Evolutionary conservation across 495 filamentous ascomycete genomes (phyloP).

Genomic region (Poronia punctata): DNA sequence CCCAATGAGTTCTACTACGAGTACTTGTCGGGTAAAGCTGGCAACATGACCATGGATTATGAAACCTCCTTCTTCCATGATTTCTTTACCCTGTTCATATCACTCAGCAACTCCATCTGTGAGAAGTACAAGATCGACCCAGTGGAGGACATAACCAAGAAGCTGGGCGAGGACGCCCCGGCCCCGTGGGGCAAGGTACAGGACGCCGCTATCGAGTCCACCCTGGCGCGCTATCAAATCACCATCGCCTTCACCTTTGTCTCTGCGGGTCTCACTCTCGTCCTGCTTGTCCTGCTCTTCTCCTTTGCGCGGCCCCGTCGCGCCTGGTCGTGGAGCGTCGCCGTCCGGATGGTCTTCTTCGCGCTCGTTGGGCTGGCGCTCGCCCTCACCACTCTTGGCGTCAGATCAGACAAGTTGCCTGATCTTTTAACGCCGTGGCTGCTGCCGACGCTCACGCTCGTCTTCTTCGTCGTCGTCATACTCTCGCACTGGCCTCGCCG

Average conservation of each 20-base stretch:
- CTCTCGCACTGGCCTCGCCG: constrained; percentile 19
- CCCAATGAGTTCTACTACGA: constrained; percentile 11
- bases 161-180: constrained; percentile 5
- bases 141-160: constrained; percentile 5
- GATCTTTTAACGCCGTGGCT: constrained; percentile 26
- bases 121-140: constrained; percentile 21
- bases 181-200: constrained; percentile 9
- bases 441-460: constrained; percentile 26
- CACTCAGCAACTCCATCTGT: constrained; percentile 17
- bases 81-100: not conserved
- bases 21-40: no score
- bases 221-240: constrained; percentile 43
- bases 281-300: constrained; percentile 56
- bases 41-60: not conserved
- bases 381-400: not conserved
- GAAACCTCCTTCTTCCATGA: not conserved
- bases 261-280: constrained; percentile 78
- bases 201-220: not conserved
- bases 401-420: not conserved
- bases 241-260: constrained; percentile 67
- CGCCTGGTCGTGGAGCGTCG: not conserved
- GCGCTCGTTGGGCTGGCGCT: not conserved
- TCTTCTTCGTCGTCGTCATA: constrained; percentile 21
- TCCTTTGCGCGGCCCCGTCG: not conserved
- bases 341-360: not conserved